These are phyloP conservation scores for Monosporozyma siamensis DNA, from an alignment of 805 yeast species.

Conservation along the genomic window DNA sequence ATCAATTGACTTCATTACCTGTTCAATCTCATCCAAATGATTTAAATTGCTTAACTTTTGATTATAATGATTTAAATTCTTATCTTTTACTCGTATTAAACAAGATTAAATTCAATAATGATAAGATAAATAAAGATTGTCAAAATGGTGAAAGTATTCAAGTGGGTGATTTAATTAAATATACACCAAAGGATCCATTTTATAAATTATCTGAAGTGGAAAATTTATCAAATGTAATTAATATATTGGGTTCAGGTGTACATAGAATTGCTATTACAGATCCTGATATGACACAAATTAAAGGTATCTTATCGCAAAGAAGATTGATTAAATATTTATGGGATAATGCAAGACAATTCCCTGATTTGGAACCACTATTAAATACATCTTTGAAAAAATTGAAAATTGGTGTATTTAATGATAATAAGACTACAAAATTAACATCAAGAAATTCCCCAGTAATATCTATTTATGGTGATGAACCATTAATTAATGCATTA, in stretches of 20 bases:
- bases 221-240: conserved; percentile 64
- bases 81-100: conserved; percentile 78
- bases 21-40: conserved; percentile 50
- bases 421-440: conserved; percentile 38
- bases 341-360: conserved; percentile 87
- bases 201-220: conserved; percentile 64
- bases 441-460: conserved; percentile 44
- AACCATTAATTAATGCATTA: conserved; percentile 76
- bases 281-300: conserved; percentile 43
- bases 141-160: conserved; percentile 86
- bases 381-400: conserved; percentile 61
- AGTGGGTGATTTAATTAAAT: conserved; percentile 73
- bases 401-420: conserved; percentile 55
- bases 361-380: conserved; percentile 65
- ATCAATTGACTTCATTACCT: conserved; percentile 81
- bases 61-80: conserved; percentile 83
- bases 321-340: conserved; percentile 75
- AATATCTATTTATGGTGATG: conserved; percentile 78
- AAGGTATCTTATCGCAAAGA: conserved; percentile 87
- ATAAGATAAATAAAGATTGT: conserved; percentile 42
- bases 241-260: conserved; percentile 87
- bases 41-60: conserved; percentile 73
- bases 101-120: conserved; percentile 39
- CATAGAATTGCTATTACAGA: conserved; percentile 82
- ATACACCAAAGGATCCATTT: conserved; percentile 85